Evolutionary conservation across 129 eudicot species (phyloP).

Genomic region (Logfia minima): DNA sequence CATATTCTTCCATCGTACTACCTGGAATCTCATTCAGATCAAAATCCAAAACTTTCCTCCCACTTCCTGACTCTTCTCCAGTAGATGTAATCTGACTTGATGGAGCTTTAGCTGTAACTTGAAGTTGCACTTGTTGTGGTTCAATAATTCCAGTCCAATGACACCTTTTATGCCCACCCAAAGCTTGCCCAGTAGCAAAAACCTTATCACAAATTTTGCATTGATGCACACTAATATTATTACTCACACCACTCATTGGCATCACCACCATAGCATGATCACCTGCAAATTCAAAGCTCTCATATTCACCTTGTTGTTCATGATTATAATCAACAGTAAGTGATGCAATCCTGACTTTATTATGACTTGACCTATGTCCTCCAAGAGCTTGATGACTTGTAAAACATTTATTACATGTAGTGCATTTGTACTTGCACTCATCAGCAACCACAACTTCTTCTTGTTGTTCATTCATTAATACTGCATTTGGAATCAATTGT

Average conservation of each 20-base stretch:
- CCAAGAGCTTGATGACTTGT: slow-evolving; percentile 62
- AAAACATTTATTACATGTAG: slow-evolving; percentile 51
- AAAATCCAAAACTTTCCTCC: slow-evolving; percentile 35
- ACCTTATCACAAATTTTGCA: slow-evolving; percentile 43
- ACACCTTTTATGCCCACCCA: slow-evolving; percentile 51
- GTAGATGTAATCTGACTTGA: slow-evolving; percentile 39
- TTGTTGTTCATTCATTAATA: not conserved
- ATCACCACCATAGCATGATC: not conserved
- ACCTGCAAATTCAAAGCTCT: slow-evolving; percentile 8
- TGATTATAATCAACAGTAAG: not conserved
- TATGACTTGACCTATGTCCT: slow-evolving; percentile 64
- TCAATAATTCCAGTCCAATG: slow-evolving; percentile 38
- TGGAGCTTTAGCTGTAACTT: slow-evolving; percentile 12
- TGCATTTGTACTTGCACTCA: slow-evolving; percentile 50
- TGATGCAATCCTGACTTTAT: slow-evolving; percentile 36
- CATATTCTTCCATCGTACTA: slow-evolving; percentile 30
- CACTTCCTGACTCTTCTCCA: slow-evolving; percentile 44
- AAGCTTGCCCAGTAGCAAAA: slow-evolving; percentile 51
- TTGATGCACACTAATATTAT: slow-evolving; percentile 16
- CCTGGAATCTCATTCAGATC: slow-evolving; percentile 61
- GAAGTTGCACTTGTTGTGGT: not conserved
- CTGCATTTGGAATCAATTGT: not conserved
- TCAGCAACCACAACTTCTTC: not conserved
- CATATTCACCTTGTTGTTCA: not conserved
- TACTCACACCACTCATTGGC: slow-evolving; percentile 1